Evolutionary conservation across 805 yeast genomes (phyloP), one percentile per base, ranked within the genome.

Genomic region (Kuraishia cidri): DNA sequence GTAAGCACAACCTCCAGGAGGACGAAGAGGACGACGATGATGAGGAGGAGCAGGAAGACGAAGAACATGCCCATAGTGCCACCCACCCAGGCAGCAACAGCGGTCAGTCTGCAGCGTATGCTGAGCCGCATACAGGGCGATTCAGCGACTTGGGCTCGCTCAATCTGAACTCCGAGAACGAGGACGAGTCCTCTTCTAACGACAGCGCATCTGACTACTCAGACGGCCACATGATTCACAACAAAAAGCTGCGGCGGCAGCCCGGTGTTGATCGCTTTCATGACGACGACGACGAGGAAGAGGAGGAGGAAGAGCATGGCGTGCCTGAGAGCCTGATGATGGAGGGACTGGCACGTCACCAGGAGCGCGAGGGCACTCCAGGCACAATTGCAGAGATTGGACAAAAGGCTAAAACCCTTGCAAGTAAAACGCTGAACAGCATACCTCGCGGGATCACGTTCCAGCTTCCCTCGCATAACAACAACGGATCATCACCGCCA

Each of bases 21-120:
- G 41, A 39, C 10, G 41, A 39, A 12, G 34, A 35, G 22, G 33
- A 37, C 17, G 37, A 37, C n/a, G 34, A 33, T 12, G 44, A 33
- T 10, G 32, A 39, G 24, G 36, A 32, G 17, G 32, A 33, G 10
- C 35, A 34, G 18, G 26, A 20, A 15, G 15, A 25, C 13, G 30
- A 31, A 13, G 32, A 37, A 20, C 41, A 44, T 29, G 36, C 39
- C 26, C 39, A 42, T n/a, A 13, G 12, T 22, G 29, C 17, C 10
- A 14, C 34, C 10, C 15, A 11, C 24, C 11, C 30, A 14, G 16
- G 24, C 6, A 9, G 14, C 11, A 15, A 16, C 12, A 17, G 18
- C 17, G 22, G 15, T 20, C 25, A 5, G 7, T 4, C 12, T 6
- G 22, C 24, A 17, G 12, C 24, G 14, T 9, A 11, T 22, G 9